phyloP scores from a whole-genome alignment of 306 rosid genomes.

The Medicago lupulina region DNA sequence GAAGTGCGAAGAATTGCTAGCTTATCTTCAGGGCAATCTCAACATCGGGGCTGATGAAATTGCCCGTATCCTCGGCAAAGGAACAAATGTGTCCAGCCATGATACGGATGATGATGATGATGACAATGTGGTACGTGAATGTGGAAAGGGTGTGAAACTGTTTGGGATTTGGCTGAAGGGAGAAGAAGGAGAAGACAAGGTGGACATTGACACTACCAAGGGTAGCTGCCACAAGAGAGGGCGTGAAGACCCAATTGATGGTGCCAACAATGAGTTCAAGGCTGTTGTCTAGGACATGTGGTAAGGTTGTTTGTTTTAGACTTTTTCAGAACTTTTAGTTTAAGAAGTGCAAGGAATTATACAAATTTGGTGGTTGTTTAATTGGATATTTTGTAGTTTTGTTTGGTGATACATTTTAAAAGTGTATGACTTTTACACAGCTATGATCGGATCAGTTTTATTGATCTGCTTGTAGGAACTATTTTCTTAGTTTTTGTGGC shows the following conservation, averaged over 20 bases:
- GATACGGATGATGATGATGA: conserved; percentile 42
- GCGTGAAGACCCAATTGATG: conserved; percentile 51
- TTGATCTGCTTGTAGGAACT: background rate
- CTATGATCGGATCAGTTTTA: background rate
- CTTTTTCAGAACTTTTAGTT: background rate
- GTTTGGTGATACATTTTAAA: background rate
- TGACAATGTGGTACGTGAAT: conserved; percentile 42
- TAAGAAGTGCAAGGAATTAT: background rate
- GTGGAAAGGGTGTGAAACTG: conserved; percentile 53
- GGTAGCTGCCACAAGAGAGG: conserved; percentile 47
- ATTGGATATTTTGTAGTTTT: background rate
- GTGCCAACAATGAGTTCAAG: conserved; percentile 52
- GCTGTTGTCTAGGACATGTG: conserved; percentile 31
- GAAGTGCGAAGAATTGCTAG: conserved; percentile 69
- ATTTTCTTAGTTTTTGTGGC: background rate
- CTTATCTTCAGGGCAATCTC: conserved; percentile 53
- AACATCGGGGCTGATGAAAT: conserved; percentile 74
- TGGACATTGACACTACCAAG: background rate
- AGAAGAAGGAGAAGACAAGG: conserved; percentile 33
- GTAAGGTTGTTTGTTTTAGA: background rate
- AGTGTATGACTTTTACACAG: background rate
- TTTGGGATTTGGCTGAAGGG: conserved; percentile 92
- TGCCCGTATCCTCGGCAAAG: conserved; percentile 57
- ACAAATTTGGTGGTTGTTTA: background rate
- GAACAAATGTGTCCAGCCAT: conserved; percentile 52